Base-by-base conservation (phyloP, 2,329 filamentous ascomycete species). In the Ustulina deusta region DNA sequence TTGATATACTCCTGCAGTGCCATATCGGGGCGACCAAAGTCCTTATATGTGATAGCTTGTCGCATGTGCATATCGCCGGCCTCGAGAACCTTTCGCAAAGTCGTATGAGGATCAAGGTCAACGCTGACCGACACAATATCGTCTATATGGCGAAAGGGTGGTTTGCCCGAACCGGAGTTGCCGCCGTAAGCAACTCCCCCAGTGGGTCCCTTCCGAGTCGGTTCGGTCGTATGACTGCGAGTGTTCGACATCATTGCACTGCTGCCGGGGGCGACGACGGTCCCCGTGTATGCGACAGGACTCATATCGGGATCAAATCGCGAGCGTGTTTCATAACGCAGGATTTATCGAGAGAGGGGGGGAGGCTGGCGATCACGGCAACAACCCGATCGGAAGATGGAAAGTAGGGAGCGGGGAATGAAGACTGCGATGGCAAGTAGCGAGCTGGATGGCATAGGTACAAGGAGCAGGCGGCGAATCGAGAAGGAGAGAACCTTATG, bases 1-100 rank as follows among this genome's bases (percentile, higher is more conserved):
- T 91, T 88, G 65, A 98, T 86, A 76, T 95, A 98, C 69, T 97
- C 92, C 71, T 91, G 88, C 63, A 97, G 91, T 2, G 94, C 94
- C 42, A 89, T 79, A 76, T 96, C 93, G 4, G 90, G 88, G 40
- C 89, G 84, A 29, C 87, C 83, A 79, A 92, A 91, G 68, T 87
- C 86, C 66, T 89, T 83, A 64, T 85, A 83, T 60, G 86, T 87
- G 70, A 89, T 86, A 42, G 92, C 90, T 73, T 87, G 85, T 68
- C 84, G 84, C 66, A 90, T 82, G 54, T 83, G 83, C 25, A 77
- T 75, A 73, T 90, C 85, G 60, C 84, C 87, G 48, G 80, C 76
- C 51, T 85, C 83, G 15, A 91, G 79, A 42, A 90, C 76, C 70
- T 81, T 86, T 64, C 83, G 84, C 68, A 88, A 81, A 17, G 86